Conservation (phyloP, 202 grass and related monocot genomes). For the Musa balbisiana region DNA sequence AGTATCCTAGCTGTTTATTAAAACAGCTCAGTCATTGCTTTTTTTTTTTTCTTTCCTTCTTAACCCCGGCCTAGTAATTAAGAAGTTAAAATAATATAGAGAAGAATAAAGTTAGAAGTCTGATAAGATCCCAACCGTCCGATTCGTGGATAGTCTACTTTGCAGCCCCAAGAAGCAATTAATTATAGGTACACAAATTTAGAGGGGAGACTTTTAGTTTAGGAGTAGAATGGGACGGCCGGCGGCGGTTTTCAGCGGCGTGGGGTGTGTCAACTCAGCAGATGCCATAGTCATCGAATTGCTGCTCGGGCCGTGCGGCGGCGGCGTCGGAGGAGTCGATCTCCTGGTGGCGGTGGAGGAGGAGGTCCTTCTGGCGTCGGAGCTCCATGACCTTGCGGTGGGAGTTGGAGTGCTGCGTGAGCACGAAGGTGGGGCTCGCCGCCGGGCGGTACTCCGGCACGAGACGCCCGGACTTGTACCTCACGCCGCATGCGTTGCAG, state of each 20-base stretch:
- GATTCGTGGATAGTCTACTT: neutral
- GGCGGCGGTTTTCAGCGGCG: neutral
- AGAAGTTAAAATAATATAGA: too few species aligned
- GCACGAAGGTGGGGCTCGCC: slow-evolving; percentile 85
- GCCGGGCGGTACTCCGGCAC: slow-evolving; percentile 93
- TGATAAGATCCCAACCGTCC: neutral
- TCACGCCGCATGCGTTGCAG: slow-evolving; percentile 95
- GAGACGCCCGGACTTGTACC: slow-evolving; percentile 80
- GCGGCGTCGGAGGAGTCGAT: slow-evolving; percentile 8
- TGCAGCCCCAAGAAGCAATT: neutral
- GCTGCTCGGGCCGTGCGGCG: slow-evolving; percentile 45
- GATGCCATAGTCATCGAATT: slow-evolving; percentile 67
- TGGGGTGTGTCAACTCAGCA: slow-evolving; percentile 28
- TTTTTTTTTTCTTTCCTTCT: too few species aligned
- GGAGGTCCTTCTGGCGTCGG: slow-evolving; percentile 86
- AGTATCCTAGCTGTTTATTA: neutral
- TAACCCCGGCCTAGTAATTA: too few species aligned
- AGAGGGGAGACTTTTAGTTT: neutral
- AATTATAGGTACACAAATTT: neutral
- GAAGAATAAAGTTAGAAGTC: too few species aligned
- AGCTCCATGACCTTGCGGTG: slow-evolving; percentile 99
- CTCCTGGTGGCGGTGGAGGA: slow-evolving; percentile 47
- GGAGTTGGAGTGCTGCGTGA: slow-evolving; percentile 98
- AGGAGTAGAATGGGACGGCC: neutral
- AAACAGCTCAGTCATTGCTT: too few species aligned